Evolutionary conservation across 371 early-diverging fungal species (phyloP), one percentile per base, ranked within the genome.

Genomic region (Smittium mucronatum): DNA sequence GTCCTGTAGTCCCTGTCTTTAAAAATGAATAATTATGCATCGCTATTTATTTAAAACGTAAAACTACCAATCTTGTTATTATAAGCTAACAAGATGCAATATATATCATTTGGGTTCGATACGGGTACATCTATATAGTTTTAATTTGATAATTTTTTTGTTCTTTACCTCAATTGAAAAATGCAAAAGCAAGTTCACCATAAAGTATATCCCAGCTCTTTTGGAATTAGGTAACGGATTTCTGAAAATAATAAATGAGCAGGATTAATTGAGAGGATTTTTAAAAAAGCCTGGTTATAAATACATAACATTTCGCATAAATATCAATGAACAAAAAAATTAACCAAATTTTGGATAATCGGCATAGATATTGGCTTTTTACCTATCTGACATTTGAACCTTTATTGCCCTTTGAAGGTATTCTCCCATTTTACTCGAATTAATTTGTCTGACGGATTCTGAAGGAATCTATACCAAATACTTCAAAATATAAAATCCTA

Each of bases 201-300:
- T 31, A 26, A 21, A 57, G 32, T 64, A 63, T 29, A 70, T 34
- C 2, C 59, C 34, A 64, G 34, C 21, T 69, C 26, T 35, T 28
- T 31, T 67, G 63, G 32, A 1, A 17, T 76, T 67, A 15, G 25
- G 33, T 2, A 0, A 70, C 16, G 36, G 57, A 11, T 11, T 71
- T 66, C 69, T 66, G 57, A 58, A 47, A 79, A 65, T 32, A 36
- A 36, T n/a, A 32, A 29, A 29, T n/a, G 61, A 32, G 63, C 31
- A 71, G 89, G 89, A 81, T 16, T 86, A 8, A 29, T 61, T 8
- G 5, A 26, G 16, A 61, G 26, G 8, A 15, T 61, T 11, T 61
- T 31, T n/a, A 8, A 61, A 29, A 29, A 29, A 29, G 28, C 31
- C 8, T 31, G 5, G 15, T 61, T 11, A 5, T 17, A 61, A 26